Percentiles rank a stretch among this genome's conserved stretches.
Conservation (phyloP, 805 yeast genomes). For the Candida pseudofarinosa region DNA sequence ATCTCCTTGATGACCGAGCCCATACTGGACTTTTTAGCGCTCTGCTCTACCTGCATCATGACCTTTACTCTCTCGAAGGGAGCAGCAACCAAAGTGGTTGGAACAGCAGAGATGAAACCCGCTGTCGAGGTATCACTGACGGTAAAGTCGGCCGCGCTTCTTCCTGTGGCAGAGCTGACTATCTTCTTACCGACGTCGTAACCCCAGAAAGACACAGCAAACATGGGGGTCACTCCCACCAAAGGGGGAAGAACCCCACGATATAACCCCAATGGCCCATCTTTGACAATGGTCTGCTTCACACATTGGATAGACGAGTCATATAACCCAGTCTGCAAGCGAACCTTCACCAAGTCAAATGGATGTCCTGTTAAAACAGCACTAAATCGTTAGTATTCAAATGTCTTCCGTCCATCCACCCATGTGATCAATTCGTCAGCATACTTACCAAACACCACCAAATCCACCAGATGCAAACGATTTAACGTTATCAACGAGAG, state of each 20-base stretch:
- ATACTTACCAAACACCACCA: conserved; percentile 69
- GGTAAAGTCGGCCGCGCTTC: conserved; percentile 43
- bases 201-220: conserved; percentile 98
- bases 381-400: conserved; percentile 30
- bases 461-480: conserved; percentile 92
- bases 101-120: conserved; percentile 90
- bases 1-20: conserved; percentile 61
- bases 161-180: conserved; percentile 45
- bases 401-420: not conserved
- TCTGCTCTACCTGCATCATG: conserved; percentile 74
- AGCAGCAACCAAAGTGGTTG: conserved; percentile 94
- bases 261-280: conserved; percentile 79
- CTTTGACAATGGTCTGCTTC: conserved; percentile 61
- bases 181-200: conserved; percentile 87
- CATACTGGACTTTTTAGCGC: conserved; percentile 43
- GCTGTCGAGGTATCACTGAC: conserved; percentile 80
- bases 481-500: conserved; percentile 70
- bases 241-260: conserved; percentile 93
- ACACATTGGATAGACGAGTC: conserved; percentile 65
- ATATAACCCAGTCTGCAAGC: conserved; percentile 81
- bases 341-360: conserved; percentile 86
- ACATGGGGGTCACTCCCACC: conserved; percentile 97
- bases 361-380: conserved; percentile 97
- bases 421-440: not conserved
- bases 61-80: conserved; percentile 97